phyloP scores from a whole-genome alignment of 1,284 basidiomycete genomes.

The Puccinia coronata region DNA sequence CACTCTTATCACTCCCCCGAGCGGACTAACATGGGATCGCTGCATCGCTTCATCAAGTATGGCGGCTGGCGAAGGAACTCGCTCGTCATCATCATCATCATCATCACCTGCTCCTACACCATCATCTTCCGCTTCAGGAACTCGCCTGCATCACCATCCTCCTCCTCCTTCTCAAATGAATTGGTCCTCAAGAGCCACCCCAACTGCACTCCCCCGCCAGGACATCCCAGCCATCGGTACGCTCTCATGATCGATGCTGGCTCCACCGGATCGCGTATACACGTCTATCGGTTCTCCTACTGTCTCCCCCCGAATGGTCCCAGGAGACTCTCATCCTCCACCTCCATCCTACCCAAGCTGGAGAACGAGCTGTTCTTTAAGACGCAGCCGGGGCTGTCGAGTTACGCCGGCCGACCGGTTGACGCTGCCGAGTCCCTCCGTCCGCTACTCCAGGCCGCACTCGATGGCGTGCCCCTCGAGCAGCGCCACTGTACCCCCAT shows the following conservation, averaged over 20 bases:
- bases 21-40: neutral
- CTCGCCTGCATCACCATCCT: neutral
- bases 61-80: constrained; percentile 24
- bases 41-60: constrained; percentile 30
- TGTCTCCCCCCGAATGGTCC: constrained; percentile 66
- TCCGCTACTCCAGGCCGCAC: constrained; percentile 75
- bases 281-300: constrained; percentile 97
- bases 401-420: constrained; percentile 64
- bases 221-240: constrained; percentile 65
- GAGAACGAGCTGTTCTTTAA: constrained; percentile 92
- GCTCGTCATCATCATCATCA: constrained; percentile 6
- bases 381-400: constrained; percentile 78
- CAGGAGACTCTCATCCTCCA: constrained; percentile 15
- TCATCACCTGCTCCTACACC: constrained; percentile 9
- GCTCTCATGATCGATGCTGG: constrained; percentile 98
- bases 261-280: constrained; percentile 93
- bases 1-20: neutral
- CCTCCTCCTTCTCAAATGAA: neutral
- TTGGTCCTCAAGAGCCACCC: neutral
- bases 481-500: constrained; percentile 79
- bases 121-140: neutral
- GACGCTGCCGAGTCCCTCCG: constrained; percentile 81
- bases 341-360: constrained; percentile 65
- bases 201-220: constrained; percentile 28
- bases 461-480: constrained; percentile 71